Evolutionary conservation across 257 asterid species (phyloP).

Genomic region (Cinchona pubescens): DNA sequence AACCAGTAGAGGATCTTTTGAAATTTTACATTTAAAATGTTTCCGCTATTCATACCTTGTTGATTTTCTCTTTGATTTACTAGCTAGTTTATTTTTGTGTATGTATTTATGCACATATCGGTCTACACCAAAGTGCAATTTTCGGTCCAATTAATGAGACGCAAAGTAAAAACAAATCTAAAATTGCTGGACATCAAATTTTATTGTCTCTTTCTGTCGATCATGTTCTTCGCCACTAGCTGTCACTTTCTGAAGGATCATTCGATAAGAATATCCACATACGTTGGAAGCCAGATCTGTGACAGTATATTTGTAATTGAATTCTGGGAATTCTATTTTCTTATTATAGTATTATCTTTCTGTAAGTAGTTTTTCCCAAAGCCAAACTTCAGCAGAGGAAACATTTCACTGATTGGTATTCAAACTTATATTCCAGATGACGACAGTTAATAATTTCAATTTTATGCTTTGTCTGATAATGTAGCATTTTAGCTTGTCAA

Average conservation of each 20-base stretch:
- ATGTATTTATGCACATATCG: not conserved
- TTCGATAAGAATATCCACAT: slow-evolving; percentile 6
- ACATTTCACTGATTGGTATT: not conserved
- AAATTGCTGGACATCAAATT: not conserved
- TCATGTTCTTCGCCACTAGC: not conserved
- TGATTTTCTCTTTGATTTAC: no score
- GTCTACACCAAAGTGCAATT: not conserved
- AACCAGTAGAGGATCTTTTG: not conserved
- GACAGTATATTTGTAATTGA: not conserved
- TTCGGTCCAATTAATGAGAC: not conserved
- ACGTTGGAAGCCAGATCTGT: not conserved
- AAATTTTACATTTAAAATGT: no score
- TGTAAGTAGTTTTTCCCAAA: not conserved
- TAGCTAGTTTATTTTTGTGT: no score
- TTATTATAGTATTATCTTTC: not conserved
- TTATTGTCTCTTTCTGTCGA: not conserved
- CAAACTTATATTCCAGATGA: not conserved
- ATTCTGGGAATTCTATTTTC: not conserved
- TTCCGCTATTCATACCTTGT: not conserved
- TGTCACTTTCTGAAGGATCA: slow-evolving; percentile 15
- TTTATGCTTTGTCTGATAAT: not conserved
- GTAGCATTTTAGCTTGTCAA: not conserved
- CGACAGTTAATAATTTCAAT: not conserved
- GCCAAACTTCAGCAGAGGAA: no score
- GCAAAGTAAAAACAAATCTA: not conserved